Conservation (phyloP, 2,329 filamentous ascomycete genomes). For the Arthrinium phaeospermum region DNA sequence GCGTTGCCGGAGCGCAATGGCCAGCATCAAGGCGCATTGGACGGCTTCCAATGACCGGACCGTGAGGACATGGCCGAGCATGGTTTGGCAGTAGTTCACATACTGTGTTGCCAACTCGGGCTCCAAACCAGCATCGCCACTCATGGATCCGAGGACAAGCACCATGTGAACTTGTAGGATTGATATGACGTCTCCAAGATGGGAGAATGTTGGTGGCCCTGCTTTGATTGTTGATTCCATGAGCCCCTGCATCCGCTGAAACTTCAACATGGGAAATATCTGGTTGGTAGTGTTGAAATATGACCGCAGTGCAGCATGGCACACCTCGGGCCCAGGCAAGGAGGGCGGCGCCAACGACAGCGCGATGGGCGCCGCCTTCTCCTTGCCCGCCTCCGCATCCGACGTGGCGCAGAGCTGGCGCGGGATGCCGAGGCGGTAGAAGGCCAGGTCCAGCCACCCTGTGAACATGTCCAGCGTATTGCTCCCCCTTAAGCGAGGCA, state of each 20-base stretch:
- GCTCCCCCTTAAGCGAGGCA: slow-evolving; percentile 17
- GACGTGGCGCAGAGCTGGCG: neutral
- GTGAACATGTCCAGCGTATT: slow-evolving; percentile 23
- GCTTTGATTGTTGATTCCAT: neutral
- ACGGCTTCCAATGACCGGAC: slow-evolving; percentile 21
- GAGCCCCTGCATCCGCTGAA: neutral
- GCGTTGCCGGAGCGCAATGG: slow-evolving; percentile 19
- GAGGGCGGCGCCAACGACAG: slow-evolving; percentile 12
- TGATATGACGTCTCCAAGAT: slow-evolving; percentile 17
- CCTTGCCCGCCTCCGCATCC: neutral
- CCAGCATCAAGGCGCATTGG: slow-evolving; percentile 22
- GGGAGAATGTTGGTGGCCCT: slow-evolving; percentile 3
- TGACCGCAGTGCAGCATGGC: slow-evolving; percentile 4
- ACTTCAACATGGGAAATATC: slow-evolving; percentile 22
- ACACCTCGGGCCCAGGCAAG: slow-evolving; percentile 12
- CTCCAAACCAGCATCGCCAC: no score
- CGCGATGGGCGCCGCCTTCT: neutral
- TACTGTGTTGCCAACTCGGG: neutral
- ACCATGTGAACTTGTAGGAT: neutral
- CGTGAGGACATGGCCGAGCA: slow-evolving; percentile 21
- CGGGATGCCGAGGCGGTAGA: slow-evolving; percentile 20
- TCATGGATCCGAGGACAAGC: neutral
- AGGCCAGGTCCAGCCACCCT: slow-evolving; percentile 23
- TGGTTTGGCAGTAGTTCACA: slow-evolving; percentile 18
- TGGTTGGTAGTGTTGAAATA: slow-evolving; percentile 23